Evolutionary conservation across 352 stramenopile genomes (phyloP), one percentile per base, ranked within the genome.

Genomic region (Globisporangium carolinianum): DNA sequence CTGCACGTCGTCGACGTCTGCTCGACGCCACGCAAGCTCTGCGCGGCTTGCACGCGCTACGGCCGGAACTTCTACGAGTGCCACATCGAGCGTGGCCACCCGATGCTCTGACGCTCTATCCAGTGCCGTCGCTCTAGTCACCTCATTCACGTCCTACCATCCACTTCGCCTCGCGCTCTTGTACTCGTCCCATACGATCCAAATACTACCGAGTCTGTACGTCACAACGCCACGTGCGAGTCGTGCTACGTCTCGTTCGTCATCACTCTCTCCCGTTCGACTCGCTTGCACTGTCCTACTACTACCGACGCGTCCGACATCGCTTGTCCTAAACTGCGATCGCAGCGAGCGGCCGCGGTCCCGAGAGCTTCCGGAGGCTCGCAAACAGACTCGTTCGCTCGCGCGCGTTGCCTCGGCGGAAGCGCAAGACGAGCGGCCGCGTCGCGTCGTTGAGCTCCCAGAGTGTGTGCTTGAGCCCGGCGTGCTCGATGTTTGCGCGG

Each of bases 401-500:
- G 37, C 75, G 90, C 43, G 72, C 75, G 47, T 88, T 90, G 15
- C 83, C 80, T 58, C 80, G 80, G 55, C 85, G 83, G 61, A 95
- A 95, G 5, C 83, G 83, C 32, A 95, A 66, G 43, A 87, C 75
- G 48, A 93, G 75, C 12, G 85, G 85, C 0, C 83, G 76, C 24
- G 77, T 71, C 9, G 81, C 73, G 50, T 90, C 85, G 47, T 91
- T 91, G 42, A 95, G 60, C 51, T 83, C 82, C 85, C 85, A 95
- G 18, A 95, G 50, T 37, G 85, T 92, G 61, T 93, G 85, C 66
- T 91, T 90, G 3, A 95, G 67, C 12, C 85, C 85, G 37, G 85
- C 83, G 51, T 93, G 78, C 62, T 95, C 85, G 36, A 92, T 89
- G 57, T 93, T 91, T 4, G 76, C 79, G 39, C 76, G 84, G n/a